A percentile compares a stretch with the other conserved stretches of the same genome.
Evolutionary conservation across 2,329 filamentous ascomycete species (phyloP).

Genomic region (Ophiostoma australiae): DNA sequence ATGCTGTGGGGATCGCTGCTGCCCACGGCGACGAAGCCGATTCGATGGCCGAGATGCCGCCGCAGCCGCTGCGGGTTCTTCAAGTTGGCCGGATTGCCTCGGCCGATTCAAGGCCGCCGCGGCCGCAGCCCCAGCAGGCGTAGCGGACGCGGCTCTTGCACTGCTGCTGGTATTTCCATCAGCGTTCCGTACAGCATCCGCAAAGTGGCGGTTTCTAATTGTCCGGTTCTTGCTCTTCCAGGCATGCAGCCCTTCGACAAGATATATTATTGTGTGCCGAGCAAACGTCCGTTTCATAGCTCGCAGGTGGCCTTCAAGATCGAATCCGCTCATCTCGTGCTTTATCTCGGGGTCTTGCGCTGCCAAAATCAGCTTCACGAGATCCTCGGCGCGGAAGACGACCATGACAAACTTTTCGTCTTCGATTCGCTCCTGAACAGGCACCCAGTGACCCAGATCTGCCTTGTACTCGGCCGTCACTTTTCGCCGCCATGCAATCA

Average conservation of each 20-base stretch:
- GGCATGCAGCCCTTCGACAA: slow-evolving; percentile 62
- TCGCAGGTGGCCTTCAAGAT: slow-evolving; percentile 54
- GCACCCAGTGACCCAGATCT: slow-evolving; percentile 59
- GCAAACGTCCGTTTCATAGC: slow-evolving; percentile 52
- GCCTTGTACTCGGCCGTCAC: slow-evolving; percentile 60
- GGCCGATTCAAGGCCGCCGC: slow-evolving; percentile 12
- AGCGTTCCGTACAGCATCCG: slow-evolving; percentile 53
- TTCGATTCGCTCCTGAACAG: slow-evolving; percentile 47
- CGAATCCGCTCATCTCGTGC: slow-evolving; percentile 33
- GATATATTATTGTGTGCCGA: slow-evolving; percentile 55
- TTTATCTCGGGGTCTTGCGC: slow-evolving; percentile 23
- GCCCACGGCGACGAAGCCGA: slow-evolving; percentile 33
- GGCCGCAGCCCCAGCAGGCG: slow-evolving; percentile 21
- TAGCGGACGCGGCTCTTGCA: not conserved
- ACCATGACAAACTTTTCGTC: slow-evolving; percentile 59
- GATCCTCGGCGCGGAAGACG: slow-evolving; percentile 58
- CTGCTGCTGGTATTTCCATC: not conserved
- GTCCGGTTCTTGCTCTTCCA: slow-evolving; percentile 68
- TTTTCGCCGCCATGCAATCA: slow-evolving; percentile 66
- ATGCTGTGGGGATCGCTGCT: slow-evolving; percentile 43
- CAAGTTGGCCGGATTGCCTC: not conserved
- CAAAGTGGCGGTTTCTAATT: slow-evolving; percentile 62
- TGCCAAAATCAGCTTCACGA: slow-evolving; percentile 55
- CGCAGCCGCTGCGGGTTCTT: slow-evolving; percentile 21
- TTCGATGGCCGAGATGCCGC: slow-evolving; percentile 28